Conservation (phyloP, 1,139 yeast species). For the Blastobotrys raffinosifermentans region DNA sequence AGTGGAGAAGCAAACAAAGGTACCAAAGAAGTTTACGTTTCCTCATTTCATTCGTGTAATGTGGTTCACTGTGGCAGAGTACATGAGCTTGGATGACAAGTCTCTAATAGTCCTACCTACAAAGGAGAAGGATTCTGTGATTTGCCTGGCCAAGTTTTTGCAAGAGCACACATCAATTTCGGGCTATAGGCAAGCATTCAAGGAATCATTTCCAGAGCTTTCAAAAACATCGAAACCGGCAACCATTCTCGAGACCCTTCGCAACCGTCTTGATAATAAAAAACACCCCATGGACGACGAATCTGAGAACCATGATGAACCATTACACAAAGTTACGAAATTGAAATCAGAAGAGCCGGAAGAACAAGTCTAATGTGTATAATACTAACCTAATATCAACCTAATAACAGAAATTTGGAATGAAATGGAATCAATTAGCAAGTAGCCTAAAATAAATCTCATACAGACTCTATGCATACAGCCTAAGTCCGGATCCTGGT, state of each 20-base stretch:
- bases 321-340: too few relatives aligned
- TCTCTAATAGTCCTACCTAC: background rate
- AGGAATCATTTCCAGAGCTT: background rate
- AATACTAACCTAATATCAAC: too few relatives aligned
- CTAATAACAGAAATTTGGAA: too few relatives aligned
- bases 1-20: slow-evolving; percentile 63
- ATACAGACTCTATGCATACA: slow-evolving; percentile 8
- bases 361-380: too few relatives aligned
- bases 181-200: background rate
- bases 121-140: background rate
- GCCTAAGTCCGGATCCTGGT: slow-evolving; percentile 88
- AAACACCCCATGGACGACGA: too few relatives aligned
- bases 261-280: too few relatives aligned
- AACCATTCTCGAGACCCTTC: background rate
- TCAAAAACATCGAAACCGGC: background rate
- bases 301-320: too few relatives aligned
- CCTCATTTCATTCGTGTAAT: slow-evolving; percentile 69
- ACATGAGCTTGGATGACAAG: background rate
- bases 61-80: slow-evolving; percentile 46
- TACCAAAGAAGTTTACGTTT: slow-evolving; percentile 69
- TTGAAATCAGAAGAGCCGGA: too few relatives aligned
- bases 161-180: background rate
- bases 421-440: background rate
- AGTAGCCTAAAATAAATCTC: background rate
- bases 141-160: background rate